phyloP scores from a whole-genome alignment of 169 alveolate genomes.

The Plasmodium relictum region DNA sequence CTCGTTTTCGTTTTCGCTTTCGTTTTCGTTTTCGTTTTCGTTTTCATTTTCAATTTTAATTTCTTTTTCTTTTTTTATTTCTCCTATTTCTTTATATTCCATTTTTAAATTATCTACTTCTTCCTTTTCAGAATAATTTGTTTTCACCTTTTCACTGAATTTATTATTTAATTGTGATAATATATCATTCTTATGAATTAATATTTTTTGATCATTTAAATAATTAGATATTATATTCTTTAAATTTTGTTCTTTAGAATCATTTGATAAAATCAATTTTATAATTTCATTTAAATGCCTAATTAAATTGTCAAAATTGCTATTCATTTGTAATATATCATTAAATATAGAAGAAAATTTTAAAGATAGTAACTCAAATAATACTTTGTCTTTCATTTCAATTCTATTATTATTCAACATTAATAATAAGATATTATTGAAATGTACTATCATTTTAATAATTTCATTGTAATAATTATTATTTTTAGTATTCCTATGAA shows the following conservation, averaged over 20 bases:
- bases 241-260: constrained; percentile 22
- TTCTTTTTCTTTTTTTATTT: neutral
- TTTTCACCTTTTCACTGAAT: neutral
- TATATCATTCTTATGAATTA: constrained; percentile 31
- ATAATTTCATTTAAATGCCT: constrained; percentile 58
- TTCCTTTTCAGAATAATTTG: neutral
- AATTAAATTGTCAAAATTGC: constrained; percentile 41
- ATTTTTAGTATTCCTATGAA: constrained; percentile 54
- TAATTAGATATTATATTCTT: constrained; percentile 31
- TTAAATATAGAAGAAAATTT: constrained; percentile 62
- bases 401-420: constrained; percentile 22
- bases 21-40: neutral
- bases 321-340: constrained; percentile 15
- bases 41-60: neutral
- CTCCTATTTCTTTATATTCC: neutral
- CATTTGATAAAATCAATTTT: constrained; percentile 29
- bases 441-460: constrained; percentile 63
- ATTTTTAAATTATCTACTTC: neutral
- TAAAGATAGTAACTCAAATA: constrained; percentile 38
- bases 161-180: constrained; percentile 33
- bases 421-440: constrained; percentile 60
- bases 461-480: constrained; percentile 64
- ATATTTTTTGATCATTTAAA: constrained; percentile 24
- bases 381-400: constrained; percentile 37
- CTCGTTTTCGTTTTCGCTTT: neutral